Evolutionary conservation across 2,329 filamentous ascomycete species (phyloP).

Genomic region (Xylaria arbuscula): DNA sequence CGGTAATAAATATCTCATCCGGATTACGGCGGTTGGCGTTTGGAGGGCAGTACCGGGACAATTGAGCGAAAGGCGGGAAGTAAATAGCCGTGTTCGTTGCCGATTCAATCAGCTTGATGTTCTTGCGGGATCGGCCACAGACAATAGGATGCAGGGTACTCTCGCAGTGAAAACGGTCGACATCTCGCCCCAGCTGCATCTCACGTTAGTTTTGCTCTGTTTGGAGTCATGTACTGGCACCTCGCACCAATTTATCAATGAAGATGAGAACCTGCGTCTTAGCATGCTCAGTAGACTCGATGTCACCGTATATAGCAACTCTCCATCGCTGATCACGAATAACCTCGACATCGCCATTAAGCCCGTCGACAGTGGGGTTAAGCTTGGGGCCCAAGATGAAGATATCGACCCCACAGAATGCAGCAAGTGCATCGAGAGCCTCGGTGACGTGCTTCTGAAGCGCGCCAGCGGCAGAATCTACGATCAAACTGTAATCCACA

Average conservation of each 20-base stretch:
- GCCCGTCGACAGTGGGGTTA: constrained; percentile 77
- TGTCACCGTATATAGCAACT: constrained; percentile 93
- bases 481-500: constrained; percentile 89
- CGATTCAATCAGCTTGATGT: constrained; percentile 97
- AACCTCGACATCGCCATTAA: constrained; percentile 82
- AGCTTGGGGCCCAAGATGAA: constrained; percentile 94
- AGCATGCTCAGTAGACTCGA: constrained; percentile 94
- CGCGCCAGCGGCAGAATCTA: constrained; percentile 74
- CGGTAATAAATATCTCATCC: constrained; percentile 94
- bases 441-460: constrained; percentile 81
- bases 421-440: constrained; percentile 86
- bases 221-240: constrained; percentile 15
- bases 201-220: constrained; percentile 38
- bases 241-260: constrained; percentile 88
- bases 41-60: constrained; percentile 89
- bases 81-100: constrained; percentile 97
- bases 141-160: constrained; percentile 84
- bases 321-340: constrained; percentile 91
- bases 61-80: constrained; percentile 92
- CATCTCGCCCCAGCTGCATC: constrained; percentile 47
- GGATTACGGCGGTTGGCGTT: constrained; percentile 85
- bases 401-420: constrained; percentile 93
- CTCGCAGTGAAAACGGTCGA: constrained; percentile 49
- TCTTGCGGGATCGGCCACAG: constrained; percentile 93
- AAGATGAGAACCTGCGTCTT: constrained; percentile 97